Percentiles rank a stretch among this genome's conserved stretches.
Conservation (phyloP, 345 rosid genomes). For the Microcos paniculata region DNA sequence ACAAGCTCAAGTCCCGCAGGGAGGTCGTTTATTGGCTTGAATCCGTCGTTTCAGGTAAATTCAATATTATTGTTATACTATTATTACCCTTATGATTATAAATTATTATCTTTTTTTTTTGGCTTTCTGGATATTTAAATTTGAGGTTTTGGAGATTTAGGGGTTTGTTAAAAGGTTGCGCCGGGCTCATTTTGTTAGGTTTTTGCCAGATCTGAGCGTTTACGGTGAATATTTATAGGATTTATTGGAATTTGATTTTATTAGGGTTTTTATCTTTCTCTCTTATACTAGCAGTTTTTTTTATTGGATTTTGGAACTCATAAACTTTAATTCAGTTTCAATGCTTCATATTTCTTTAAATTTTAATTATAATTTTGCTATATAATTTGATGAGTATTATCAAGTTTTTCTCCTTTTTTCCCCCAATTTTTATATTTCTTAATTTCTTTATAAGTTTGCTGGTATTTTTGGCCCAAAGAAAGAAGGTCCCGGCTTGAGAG, state of each 20-base stretch:
- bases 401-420: neutral
- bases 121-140: neutral
- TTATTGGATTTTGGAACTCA: neutral
- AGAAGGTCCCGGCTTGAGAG: neutral
- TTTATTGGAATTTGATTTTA: neutral
- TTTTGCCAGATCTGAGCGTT: constrained; percentile 13
- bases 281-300: neutral
- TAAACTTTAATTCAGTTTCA: neutral
- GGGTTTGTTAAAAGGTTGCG: neutral
- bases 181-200: neutral
- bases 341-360: neutral
- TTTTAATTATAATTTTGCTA: neutral
- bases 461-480: neutral
- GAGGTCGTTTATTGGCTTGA: constrained; percentile 70
- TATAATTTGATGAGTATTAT: neutral
- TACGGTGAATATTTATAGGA: neutral
- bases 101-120: neutral
- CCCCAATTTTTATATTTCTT: neutral
- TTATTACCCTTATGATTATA: too few relatives aligned
- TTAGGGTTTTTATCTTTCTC: neutral
- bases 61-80: too few relatives aligned
- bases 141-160: neutral
- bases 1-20: constrained; percentile 48
- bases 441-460: neutral
- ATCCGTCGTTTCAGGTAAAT: constrained; percentile 64